phyloP scores from a whole-genome alignment of 129 eudicot species.

The Artemisia argyi region DNA sequence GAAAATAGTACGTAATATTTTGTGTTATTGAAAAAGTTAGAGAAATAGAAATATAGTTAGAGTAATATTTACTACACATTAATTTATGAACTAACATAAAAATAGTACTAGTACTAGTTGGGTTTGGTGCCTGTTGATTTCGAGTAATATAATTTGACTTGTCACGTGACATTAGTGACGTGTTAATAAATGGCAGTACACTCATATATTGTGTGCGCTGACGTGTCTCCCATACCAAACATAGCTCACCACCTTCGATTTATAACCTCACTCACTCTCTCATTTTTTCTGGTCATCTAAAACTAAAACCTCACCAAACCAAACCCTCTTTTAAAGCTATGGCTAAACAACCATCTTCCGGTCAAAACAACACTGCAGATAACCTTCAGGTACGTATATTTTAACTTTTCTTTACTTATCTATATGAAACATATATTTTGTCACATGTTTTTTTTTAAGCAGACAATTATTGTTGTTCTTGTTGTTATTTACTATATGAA shows the following conservation, averaged over 20 bases:
- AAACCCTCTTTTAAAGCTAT: constrained; percentile 20
- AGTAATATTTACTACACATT: too few relatives aligned
- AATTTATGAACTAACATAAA: not conserved
- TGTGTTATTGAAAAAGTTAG: too few relatives aligned
- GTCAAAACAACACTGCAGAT: constrained; percentile 14
- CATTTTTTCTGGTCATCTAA: constrained; percentile 13
- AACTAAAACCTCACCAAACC: not conserved
- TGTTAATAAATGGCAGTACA: constrained; percentile 28
- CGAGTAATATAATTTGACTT: constrained; percentile 1
- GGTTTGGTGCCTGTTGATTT: constrained; percentile 21
- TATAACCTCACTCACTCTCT: constrained; percentile 19
- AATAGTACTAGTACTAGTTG: not conserved
- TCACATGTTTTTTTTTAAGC: too few relatives aligned
- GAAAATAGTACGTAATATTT: too few relatives aligned
- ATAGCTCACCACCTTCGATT: constrained; percentile 29
- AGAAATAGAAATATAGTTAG: too few relatives aligned
- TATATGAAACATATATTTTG: not conserved
- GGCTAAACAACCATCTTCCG: constrained; percentile 24
- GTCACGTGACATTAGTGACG: constrained; percentile 40
- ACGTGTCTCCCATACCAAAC: constrained; percentile 33
- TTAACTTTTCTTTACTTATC: not conserved
- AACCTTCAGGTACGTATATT: constrained; percentile 26
- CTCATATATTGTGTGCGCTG: constrained; percentile 25
- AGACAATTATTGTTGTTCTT: too few relatives aligned
- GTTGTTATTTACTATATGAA: too few relatives aligned